Percentiles rank a stretch among this genome's conserved stretches.
phyloP scores from a whole-genome alignment of 768 basidiomycete genomes.

The Mrakia blollopis region DNA sequence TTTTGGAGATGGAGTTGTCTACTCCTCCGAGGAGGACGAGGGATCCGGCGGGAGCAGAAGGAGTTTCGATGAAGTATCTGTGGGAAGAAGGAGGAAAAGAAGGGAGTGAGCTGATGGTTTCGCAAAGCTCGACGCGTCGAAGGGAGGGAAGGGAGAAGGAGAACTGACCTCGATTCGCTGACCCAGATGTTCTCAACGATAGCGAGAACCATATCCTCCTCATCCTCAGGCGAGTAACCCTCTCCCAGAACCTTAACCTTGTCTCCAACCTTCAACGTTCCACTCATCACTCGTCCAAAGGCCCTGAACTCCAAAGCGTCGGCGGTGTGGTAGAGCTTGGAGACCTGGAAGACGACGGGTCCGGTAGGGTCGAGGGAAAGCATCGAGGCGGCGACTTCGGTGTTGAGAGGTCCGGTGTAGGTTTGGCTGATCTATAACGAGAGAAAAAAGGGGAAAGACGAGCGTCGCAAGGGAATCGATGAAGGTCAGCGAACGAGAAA shows the following conservation, averaged over 20 bases:
- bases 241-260: constrained; percentile 94
- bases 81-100: not conserved
- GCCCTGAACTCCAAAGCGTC: constrained; percentile 96
- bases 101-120: not conserved
- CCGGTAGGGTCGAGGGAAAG: constrained; percentile 74
- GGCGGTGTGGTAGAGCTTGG: constrained; percentile 92
- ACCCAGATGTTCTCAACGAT: constrained; percentile 85
- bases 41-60: constrained; percentile 86
- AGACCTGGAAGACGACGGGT: constrained; percentile 84
- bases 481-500: not conserved
- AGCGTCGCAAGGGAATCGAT: not conserved
- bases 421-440: constrained; percentile 71
- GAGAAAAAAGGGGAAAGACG: not conserved
- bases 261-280: constrained; percentile 76
- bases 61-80: constrained; percentile 85
- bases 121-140: not conserved
- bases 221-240: constrained; percentile 96
- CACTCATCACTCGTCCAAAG: constrained; percentile 89
- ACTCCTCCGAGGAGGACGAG: constrained; percentile 88
- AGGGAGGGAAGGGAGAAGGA: not conserved
- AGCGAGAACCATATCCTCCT: constrained; percentile 91
- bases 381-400: constrained; percentile 73
- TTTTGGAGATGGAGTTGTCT: constrained; percentile 90
- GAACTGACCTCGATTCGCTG: constrained; percentile 71
- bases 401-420: constrained; percentile 82